Conservation (phyloP, 2,329 filamentous ascomycete genomes). For the Diaporthe eres region DNA sequence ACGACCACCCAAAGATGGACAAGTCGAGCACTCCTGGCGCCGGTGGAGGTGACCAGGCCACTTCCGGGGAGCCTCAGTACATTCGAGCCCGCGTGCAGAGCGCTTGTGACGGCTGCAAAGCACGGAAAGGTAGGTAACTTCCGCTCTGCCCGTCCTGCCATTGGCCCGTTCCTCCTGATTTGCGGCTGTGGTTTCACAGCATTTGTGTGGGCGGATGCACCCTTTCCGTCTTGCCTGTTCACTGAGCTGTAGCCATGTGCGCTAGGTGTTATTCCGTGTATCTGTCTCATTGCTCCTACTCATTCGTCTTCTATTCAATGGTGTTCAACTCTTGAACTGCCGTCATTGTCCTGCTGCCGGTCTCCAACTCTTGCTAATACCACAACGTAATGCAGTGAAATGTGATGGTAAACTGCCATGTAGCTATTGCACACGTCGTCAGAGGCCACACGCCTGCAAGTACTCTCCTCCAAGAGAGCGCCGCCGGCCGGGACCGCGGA, state of each 20-base stretch:
- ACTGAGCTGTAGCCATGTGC: not conserved
- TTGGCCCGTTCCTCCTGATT: slow-evolving; percentile 43
- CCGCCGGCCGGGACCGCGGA: slow-evolving; percentile 43
- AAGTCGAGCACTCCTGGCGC: slow-evolving; percentile 32
- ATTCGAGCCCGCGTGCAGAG: slow-evolving; percentile 61
- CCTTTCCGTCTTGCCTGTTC: not conserved
- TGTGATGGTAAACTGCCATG: slow-evolving; percentile 69
- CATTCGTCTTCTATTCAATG: not conserved
- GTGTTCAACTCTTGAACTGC: not conserved
- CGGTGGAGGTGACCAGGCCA: slow-evolving; percentile 31
- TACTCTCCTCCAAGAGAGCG: slow-evolving; percentile 63
- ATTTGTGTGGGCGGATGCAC: not conserved
- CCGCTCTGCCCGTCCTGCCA: not conserved
- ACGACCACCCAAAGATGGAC: slow-evolving; percentile 18
- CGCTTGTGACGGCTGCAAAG: slow-evolving; percentile 69
- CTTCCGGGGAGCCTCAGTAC: slow-evolving; percentile 34
- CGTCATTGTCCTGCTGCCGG: not conserved
- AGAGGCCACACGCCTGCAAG: slow-evolving; percentile 59
- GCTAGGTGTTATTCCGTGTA: not conserved
- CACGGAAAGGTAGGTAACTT: slow-evolving; percentile 57
- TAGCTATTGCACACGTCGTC: slow-evolving; percentile 62
- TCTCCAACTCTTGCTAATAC: not conserved
- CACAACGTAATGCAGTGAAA: slow-evolving; percentile 53
- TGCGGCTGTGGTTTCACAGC: not conserved
- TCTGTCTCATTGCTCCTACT: not conserved